Conservation (phyloP, 2,329 filamentous ascomycete species). For the Taxawa tesnikishii region DNA sequence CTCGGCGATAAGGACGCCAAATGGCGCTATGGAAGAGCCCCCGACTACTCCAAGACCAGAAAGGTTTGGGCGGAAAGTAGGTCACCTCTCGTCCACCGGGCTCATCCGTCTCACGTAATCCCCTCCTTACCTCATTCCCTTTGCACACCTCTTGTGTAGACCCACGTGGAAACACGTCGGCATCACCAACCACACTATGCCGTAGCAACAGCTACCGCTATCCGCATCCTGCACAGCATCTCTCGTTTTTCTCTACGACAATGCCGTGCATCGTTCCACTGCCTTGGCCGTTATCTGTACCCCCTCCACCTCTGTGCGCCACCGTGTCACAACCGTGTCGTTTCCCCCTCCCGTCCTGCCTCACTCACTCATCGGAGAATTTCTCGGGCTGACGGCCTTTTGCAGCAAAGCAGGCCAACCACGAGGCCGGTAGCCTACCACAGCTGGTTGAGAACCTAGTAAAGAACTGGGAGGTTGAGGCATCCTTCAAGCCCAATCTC, state of each 20-base stretch:
- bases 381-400: slow-evolving; percentile 7
- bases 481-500: slow-evolving; percentile 52
- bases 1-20: slow-evolving; percentile 39
- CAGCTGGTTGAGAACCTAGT: slow-evolving; percentile 56
- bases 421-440: slow-evolving; percentile 44
- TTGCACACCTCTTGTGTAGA: no score
- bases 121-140: no score
- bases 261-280: no score
- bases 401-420: slow-evolving; percentile 44
- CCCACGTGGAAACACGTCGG: no score
- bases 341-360: no score
- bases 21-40: slow-evolving; percentile 49
- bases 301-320: no score
- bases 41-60: slow-evolving; percentile 53
- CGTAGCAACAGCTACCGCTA: neutral
- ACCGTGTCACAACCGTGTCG: no score
- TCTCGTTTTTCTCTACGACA: no score
- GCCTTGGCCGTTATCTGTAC: no score
- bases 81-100: slow-evolving; percentile 16
- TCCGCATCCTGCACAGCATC: no score
- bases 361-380: no score
- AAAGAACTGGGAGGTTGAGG: slow-evolving; percentile 64
- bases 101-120: no score
- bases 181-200: neutral
- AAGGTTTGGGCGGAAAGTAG: slow-evolving; percentile 47